These are phyloP conservation scores for Wickerhamiella spandovensis DNA, from an alignment of 805 yeast species.

Conservation along the genomic window DNA sequence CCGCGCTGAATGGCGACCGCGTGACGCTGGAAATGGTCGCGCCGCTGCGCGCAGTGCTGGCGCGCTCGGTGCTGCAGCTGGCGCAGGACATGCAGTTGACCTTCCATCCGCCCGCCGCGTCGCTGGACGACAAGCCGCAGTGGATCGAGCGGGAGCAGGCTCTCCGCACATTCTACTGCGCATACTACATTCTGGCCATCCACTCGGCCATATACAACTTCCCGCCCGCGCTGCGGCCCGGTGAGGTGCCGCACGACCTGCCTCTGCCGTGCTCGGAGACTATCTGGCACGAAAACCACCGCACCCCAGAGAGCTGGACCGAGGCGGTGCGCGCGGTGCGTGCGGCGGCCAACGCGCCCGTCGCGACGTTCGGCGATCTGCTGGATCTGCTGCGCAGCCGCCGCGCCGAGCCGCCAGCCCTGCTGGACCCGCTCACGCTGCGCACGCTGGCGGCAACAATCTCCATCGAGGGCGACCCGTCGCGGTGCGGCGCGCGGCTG, in stretches of 20 bases:
- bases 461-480: not conserved
- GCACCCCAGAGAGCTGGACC: slow-evolving; percentile 16
- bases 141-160: not conserved
- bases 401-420: not conserved
- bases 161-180: not conserved
- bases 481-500: not conserved
- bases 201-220: not conserved
- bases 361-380: slow-evolving; percentile 4
- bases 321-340: not conserved
- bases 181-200: not conserved
- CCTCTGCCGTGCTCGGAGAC: slow-evolving; percentile 23
- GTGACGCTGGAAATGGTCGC: not conserved
- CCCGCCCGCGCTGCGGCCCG: not conserved
- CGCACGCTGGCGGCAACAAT: not conserved
- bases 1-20: not conserved
- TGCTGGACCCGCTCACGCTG: not conserved
- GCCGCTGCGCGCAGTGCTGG: not conserved
- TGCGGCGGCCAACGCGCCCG: not conserved
- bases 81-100: not conserved
- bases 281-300: slow-evolving; percentile 20
- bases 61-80: not conserved
- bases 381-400: slow-evolving; percentile 1
- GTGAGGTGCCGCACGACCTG: not conserved
- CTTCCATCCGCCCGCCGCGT: not conserved
- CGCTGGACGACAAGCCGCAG: not conserved